phyloP scores from a whole-genome alignment of 495 filamentous ascomycete species.

The Daldinia vernicosa region DNA sequence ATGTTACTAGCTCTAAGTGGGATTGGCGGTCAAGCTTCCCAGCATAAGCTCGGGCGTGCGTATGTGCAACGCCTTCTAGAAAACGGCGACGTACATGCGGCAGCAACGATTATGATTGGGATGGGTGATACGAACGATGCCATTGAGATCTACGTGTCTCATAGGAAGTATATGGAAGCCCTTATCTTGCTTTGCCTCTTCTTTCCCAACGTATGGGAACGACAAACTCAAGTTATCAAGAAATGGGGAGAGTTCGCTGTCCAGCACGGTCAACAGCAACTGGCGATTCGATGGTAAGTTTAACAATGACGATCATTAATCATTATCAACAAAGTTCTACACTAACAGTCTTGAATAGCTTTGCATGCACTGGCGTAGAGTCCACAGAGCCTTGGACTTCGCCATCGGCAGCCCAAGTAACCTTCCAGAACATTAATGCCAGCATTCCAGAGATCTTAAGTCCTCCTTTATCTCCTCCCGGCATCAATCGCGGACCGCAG shows the following conservation, averaged over 20 bases:
- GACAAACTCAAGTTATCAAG: slow-evolving; percentile 83
- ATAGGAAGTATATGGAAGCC: slow-evolving; percentile 90
- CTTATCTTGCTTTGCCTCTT: slow-evolving; percentile 80
- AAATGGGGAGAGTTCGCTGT: slow-evolving; percentile 96
- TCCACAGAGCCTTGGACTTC: slow-evolving; percentile 84
- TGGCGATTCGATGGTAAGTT: slow-evolving; percentile 85
- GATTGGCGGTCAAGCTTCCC: slow-evolving; percentile 80
- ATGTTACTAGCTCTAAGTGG: slow-evolving; percentile 94
- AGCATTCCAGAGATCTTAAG: slow-evolving; percentile 64
- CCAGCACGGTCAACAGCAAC: slow-evolving; percentile 82
- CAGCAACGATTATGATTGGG: slow-evolving; percentile 88
- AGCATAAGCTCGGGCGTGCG: slow-evolving; percentile 88
- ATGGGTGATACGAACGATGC: slow-evolving; percentile 94
- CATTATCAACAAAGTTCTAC: neutral
- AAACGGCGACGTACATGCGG: slow-evolving; percentile 88
- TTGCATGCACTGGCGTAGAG: slow-evolving; percentile 81
- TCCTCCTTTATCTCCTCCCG: slow-evolving; percentile 66
- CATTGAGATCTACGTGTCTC: slow-evolving; percentile 94
- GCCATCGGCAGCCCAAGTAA: slow-evolving; percentile 75
- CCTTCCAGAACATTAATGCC: slow-evolving; percentile 59
- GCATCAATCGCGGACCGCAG: slow-evolving; percentile 59
- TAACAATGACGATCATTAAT: neutral
- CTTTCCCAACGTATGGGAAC: slow-evolving; percentile 84
- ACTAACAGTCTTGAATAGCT: slow-evolving; percentile 53
- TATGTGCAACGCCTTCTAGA: slow-evolving; percentile 92